Base-by-base conservation (phyloP, 2,329 filamentous ascomycete species). In the Xylaria sp. region DNA sequence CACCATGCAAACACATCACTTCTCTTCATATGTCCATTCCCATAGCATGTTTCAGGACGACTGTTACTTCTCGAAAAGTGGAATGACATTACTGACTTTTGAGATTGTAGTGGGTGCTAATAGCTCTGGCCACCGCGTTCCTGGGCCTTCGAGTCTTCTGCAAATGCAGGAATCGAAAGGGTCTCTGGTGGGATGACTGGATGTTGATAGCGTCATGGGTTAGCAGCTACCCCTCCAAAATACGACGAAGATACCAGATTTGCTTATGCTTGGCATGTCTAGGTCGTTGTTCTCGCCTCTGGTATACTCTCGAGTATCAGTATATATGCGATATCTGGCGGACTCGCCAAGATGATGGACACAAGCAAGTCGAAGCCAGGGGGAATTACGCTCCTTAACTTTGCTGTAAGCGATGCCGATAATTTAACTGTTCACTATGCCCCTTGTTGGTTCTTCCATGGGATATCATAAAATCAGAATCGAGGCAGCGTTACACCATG, bases 281-380 rank as follows among this genome's bases (percentile, higher is more conserved):
- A 63, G 53, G 20, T 67, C 16, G 43, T 62, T 37, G 56, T 66
- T n/a, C 43, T 65, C 17, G 46, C 47, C 7, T 56, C 59, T 11
- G 63, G 57, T 34, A 37, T 61, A 41, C 37, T 66, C 45, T 40
- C 54, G 1, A 56, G 49, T 13, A 24, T 57, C 4, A 62, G 59
- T 44, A 52, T 64, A 8, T 43, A 48, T 7, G 52, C 57, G 8
- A 64, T 58, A 26, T 56, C 64, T 16, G 63, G 63, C 5, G 26
- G 41, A 16, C 20, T 34, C 11, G 29, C 11, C 29, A 13, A 34
- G 29, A 18, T 42, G 6, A 9, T 22, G 20, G n/a, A 44, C n/a
- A n/a, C 7, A 54, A 57, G 19, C 59, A 64, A 39, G 29, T 51
- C n/a, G 54, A 57, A 44, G 56, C 56, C 16, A 58, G 64, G 40